These are phyloP conservation scores for Sesbania bispinosa DNA, from an alignment of 306 rosid species.

Conservation along the genomic window DNA sequence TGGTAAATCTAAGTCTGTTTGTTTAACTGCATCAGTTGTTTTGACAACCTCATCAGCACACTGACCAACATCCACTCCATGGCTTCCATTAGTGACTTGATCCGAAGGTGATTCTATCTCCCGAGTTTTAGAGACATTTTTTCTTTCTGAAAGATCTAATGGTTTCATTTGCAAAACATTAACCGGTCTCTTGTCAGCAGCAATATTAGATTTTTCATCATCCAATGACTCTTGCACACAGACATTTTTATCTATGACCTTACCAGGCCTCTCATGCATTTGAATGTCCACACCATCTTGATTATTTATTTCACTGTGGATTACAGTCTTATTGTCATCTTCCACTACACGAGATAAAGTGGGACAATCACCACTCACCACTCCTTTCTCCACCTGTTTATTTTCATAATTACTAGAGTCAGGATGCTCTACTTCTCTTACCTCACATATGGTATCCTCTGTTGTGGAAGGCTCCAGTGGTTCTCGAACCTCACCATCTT, in stretches of 20 bases:
- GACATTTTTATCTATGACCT: slow-evolving; percentile 27
- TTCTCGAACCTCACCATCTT: slow-evolving; percentile 88
- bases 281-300: slow-evolving; percentile 32
- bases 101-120: slow-evolving; percentile 33
- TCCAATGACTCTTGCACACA: slow-evolving; percentile 29
- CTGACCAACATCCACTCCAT: slow-evolving; percentile 32
- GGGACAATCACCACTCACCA: slow-evolving; percentile 25
- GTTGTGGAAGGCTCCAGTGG: slow-evolving; percentile 35
- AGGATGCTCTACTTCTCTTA: slow-evolving; percentile 47
- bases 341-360: slow-evolving; percentile 33
- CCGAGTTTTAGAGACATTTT: slow-evolving; percentile 18
- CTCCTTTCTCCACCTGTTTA: slow-evolving; percentile 37
- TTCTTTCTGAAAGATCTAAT: slow-evolving; percentile 30
- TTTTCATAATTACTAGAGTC: slow-evolving; percentile 32
- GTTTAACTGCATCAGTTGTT: slow-evolving; percentile 37
- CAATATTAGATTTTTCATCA: slow-evolving; percentile 34
- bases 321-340: slow-evolving; percentile 26
- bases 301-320: slow-evolving; percentile 33
- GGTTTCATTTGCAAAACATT: slow-evolving; percentile 24
- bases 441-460: slow-evolving; percentile 45
- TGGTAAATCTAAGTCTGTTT: slow-evolving; percentile 33
- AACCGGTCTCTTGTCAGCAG: slow-evolving; percentile 26
- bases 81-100: slow-evolving; percentile 31
- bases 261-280: slow-evolving; percentile 35
- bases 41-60: slow-evolving; percentile 42